A percentile compares a stretch with the other conserved stretches of the same genome.
Conservation (phyloP, 164 flowering plant genomes). For the Magnolia officinalis region DNA sequence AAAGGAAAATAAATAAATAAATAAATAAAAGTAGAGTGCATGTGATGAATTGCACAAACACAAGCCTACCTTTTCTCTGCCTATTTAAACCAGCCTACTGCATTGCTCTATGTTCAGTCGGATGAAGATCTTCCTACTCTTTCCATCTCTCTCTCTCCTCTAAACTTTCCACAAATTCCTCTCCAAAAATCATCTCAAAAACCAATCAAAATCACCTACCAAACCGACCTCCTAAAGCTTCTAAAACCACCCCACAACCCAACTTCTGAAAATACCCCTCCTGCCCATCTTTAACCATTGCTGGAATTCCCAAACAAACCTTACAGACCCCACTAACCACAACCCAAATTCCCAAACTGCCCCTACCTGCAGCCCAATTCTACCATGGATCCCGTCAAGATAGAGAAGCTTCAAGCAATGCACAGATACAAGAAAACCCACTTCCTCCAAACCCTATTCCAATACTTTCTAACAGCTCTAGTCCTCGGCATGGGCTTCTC, state of each 20-base stretch:
- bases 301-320: constrained; percentile 5
- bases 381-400: constrained; percentile 37
- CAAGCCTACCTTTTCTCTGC: constrained; percentile 10
- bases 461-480: constrained; percentile 35
- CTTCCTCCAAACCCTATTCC: constrained; percentile 25
- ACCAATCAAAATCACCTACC: background rate
- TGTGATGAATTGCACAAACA: constrained; percentile 19
- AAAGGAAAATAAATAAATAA: background rate
- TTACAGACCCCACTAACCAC: too few species aligned
- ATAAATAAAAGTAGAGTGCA: constrained; percentile 15
- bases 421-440: constrained; percentile 47
- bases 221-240: background rate
- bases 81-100: constrained; percentile 35
- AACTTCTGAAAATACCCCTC: background rate
- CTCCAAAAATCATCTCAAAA: constrained; percentile 6
- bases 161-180: background rate
- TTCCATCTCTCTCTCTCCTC: constrained; percentile 1
- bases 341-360: too few species aligned
- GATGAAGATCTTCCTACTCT: constrained; percentile 19
- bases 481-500: constrained; percentile 30
- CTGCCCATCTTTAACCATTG: background rate
- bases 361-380: background rate
- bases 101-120: constrained; percentile 38
- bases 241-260: background rate
- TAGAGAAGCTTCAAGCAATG: constrained; percentile 41